Conservation (phyloP, 176 grass and related monocot genomes). For the Oryza meridionalis region DNA sequence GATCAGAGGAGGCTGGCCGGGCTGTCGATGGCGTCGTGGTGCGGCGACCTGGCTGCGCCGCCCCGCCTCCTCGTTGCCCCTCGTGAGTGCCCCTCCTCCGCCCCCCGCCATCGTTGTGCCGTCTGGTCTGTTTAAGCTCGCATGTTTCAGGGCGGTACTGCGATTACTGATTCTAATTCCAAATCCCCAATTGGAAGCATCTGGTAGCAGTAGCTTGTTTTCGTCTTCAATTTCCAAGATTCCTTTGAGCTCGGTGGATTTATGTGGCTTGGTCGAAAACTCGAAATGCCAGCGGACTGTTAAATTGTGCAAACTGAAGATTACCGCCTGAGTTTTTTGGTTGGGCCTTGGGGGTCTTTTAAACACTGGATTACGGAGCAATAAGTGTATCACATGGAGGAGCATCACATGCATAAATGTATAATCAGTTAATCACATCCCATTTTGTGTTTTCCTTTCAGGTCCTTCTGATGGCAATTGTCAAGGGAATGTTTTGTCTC, state of each 20-base stretch:
- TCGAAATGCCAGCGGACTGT: not conserved
- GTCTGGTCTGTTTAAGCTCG: not conserved
- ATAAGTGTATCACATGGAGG: not conserved
- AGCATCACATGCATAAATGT: not conserved
- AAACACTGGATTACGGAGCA: not conserved
- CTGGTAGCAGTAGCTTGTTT: not conserved
- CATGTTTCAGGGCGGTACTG: not conserved
- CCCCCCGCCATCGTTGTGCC: not conserved
- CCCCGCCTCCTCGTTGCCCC: slow-evolving; percentile 54
- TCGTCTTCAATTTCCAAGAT: not conserved
- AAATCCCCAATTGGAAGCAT: not conserved
- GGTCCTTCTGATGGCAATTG: slow-evolving; percentile 45
- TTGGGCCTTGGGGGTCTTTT: not conserved
- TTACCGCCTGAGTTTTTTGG: not conserved
- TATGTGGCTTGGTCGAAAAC: not conserved
- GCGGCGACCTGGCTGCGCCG: slow-evolving; percentile 38
- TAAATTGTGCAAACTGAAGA: not conserved
- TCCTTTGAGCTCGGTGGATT: not conserved
- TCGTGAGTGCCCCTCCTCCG: slow-evolving; percentile 31
- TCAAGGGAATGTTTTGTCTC: slow-evolving; percentile 59
- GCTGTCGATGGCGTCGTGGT: slow-evolving; percentile 37
- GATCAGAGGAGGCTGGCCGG: not conserved
- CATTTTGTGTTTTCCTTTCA: slow-evolving; percentile 38
- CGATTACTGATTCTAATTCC: not conserved
- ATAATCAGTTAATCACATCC: not conserved